Evolutionary conservation across 768 basidiomycete genomes (phyloP).

Genomic region (Podaxis sp.): DNA sequence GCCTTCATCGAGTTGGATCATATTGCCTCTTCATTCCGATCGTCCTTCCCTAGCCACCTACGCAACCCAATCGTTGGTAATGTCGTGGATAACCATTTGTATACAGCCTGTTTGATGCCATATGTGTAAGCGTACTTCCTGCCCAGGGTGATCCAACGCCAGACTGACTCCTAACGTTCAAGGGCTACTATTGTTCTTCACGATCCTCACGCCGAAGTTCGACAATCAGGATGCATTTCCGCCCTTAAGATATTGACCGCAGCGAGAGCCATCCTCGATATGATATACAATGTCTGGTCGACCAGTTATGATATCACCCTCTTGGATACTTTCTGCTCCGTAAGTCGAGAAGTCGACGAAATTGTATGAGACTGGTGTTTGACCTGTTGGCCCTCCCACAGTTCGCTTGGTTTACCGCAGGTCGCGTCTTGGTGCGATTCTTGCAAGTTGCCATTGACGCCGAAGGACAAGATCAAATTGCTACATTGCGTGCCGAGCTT

Average conservation of each 20-base stretch:
- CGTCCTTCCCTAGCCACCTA: slow-evolving; percentile 58
- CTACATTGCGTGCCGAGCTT: slow-evolving; percentile 60
- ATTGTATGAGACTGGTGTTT: not conserved
- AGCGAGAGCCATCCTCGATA: slow-evolving; percentile 63
- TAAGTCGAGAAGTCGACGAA: slow-evolving; percentile 29
- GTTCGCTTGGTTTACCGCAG: slow-evolving; percentile 72
- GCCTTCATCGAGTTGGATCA: slow-evolving; percentile 67
- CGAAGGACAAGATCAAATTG: slow-evolving; percentile 54
- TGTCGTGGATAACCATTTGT: slow-evolving; percentile 60
- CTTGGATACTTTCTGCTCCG: slow-evolving; percentile 69
- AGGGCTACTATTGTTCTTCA: slow-evolving; percentile 73
- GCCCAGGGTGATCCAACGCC: not conserved
- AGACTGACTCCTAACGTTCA: slow-evolving; percentile 13
- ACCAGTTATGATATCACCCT: slow-evolving; percentile 74
- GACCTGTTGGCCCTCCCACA: slow-evolving; percentile 21
- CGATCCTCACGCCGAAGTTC: slow-evolving; percentile 71
- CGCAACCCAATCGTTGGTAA: slow-evolving; percentile 56
- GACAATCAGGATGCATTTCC: slow-evolving; percentile 59
- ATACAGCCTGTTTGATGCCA: slow-evolving; percentile 44
- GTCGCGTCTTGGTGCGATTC: slow-evolving; percentile 66
- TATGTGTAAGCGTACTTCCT: slow-evolving; percentile 33
- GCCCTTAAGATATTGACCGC: slow-evolving; percentile 68
- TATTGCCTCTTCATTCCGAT: slow-evolving; percentile 53
- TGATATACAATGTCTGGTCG: slow-evolving; percentile 64
- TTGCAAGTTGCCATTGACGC: slow-evolving; percentile 61